These are phyloP conservation scores for Candida taoyuanica DNA, from an alignment of 805 yeast species.

Conservation along the genomic window DNA sequence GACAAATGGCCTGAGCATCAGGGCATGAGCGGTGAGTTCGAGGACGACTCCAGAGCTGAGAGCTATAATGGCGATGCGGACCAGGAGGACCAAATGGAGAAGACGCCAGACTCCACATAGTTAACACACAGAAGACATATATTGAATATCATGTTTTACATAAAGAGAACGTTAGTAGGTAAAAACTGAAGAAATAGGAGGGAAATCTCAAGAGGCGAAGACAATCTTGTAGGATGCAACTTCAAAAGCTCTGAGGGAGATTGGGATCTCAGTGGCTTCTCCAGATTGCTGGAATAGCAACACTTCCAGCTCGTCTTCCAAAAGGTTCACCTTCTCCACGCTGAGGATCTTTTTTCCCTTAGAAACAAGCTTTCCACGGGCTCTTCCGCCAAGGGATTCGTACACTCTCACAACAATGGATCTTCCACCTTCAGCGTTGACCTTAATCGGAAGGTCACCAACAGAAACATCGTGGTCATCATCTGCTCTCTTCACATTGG, in stretches of 20 bases:
- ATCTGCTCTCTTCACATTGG: slow-evolving; percentile 83
- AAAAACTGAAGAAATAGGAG: neutral
- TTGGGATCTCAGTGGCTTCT: slow-evolving; percentile 22
- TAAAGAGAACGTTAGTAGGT: neutral
- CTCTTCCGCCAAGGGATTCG: slow-evolving; percentile 82
- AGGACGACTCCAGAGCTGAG: slow-evolving; percentile 1
- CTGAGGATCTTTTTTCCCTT: slow-evolving; percentile 31
- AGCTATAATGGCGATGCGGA: neutral
- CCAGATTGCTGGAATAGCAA: neutral
- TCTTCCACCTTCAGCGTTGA: slow-evolving; percentile 39
- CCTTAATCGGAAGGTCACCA: slow-evolving; percentile 41
- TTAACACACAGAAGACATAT: too few relatives aligned
- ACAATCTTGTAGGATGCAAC: slow-evolving; percentile 45
- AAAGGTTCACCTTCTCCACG: slow-evolving; percentile 31
- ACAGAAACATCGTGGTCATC: slow-evolving; percentile 56
- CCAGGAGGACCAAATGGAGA: neutral
- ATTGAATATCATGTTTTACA: neutral
- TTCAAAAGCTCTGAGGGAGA: slow-evolving; percentile 68
- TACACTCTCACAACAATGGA: slow-evolving; percentile 71
- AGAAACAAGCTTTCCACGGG: slow-evolving; percentile 47
- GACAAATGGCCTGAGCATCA: slow-evolving; percentile 6
- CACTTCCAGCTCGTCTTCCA: slow-evolving; percentile 35
- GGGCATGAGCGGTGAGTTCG: neutral
- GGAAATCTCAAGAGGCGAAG: too few relatives aligned
- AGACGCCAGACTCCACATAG: neutral